Base-by-base conservation (phyloP, 2,329 filamentous ascomycete species). In the Pleomassaria siparia region DNA sequence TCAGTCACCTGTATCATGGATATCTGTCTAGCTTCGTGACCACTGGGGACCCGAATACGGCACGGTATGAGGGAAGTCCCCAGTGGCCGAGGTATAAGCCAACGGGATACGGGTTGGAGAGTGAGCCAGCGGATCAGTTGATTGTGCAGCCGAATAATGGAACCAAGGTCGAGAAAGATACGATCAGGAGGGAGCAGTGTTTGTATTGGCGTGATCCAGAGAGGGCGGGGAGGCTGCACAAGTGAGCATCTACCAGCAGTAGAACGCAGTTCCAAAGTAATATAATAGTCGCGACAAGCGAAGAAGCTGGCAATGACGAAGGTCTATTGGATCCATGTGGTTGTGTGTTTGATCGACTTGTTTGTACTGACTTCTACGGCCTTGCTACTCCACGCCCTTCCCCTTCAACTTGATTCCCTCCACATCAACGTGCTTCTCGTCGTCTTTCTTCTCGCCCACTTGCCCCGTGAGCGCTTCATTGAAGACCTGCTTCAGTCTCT, bases 11-110 rank as follows among this genome's bases (percentile, higher is more conserved):
- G 7, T 71, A 72, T 37, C 61, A 61, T 43, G 59, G 59, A 5
- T 72, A 71, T 30, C 64, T 60, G 47, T 65, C 67, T 6, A 69
- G 63, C 39, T 72, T 71, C 26, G 55, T 71, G 2, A 59, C 65
- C 2, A 63, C 57, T 20, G 69, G 69, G 3, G 48, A 71, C 39
- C 69, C 69, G 4, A 72, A 71, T 43, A 64, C 53, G 3, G 51
- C 58, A 32, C 43, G 51, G 9, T 44, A 54, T n/a, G 28, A 49
- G n/a, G 58, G 55, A 13, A 59, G 62, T 12, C 55, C 63, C 3
- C 42, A 42, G 10, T 71, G 69, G 69, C 62, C 64, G 13, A 48
- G 37, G n/a, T 72, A 71, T 42, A 48, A 53, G 22, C 9, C n/a
- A 5, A 15, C 10, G 44, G 47, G 1, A 41, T 51, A 1, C 49